A percentile compares a stretch with the other conserved stretches of the same genome.
These are phyloP conservation scores for Helotiales sp. DNA, from an alignment of 2,329 filamentous ascomycete species.

Conservation along the genomic window DNA sequence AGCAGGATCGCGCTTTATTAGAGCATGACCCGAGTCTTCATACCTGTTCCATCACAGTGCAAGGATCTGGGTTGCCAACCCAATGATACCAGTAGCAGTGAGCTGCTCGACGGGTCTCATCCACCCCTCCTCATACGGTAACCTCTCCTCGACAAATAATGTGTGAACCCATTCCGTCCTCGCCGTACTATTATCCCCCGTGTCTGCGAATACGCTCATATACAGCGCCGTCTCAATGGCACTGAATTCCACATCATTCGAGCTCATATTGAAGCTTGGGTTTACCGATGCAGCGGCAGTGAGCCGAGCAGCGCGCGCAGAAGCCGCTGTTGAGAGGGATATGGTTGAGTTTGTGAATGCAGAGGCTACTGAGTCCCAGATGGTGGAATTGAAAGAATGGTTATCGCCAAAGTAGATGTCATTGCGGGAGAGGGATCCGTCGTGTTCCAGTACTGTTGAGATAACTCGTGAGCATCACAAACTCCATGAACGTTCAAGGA, in stretches of 20 bases:
- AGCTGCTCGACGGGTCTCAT: not conserved
- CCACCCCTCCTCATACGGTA: conserved; percentile 11
- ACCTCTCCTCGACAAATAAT: conserved; percentile 4
- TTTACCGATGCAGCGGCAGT: conserved; percentile 2
- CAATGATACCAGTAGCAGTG: conserved; percentile 2
- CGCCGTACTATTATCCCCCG: not conserved
- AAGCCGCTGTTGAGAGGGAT: conserved; percentile 3
- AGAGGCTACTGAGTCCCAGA: conserved; percentile 8
- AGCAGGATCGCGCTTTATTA: too few relatives aligned
- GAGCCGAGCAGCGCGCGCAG: conserved; percentile 2
- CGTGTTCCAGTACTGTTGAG: conserved; percentile 14
- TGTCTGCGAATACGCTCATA: conserved; percentile 6
- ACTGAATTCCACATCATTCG: not conserved
- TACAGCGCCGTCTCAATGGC: conserved; percentile 13
- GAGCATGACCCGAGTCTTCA: too few relatives aligned
- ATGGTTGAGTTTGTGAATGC: conserved; percentile 8
- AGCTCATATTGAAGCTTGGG: conserved; percentile 14
- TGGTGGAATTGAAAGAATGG: conserved; percentile 13
- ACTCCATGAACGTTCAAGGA: not conserved
- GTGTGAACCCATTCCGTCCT: conserved; percentile 7
- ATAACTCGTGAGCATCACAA: not conserved
- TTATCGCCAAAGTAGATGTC: conserved; percentile 16
- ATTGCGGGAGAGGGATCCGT: conserved; percentile 12
- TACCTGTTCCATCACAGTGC: too few relatives aligned
- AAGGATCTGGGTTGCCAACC: too few relatives aligned